Conservation (phyloP, 495 filamentous ascomycete species). For the Penicillium fimorum region DNA sequence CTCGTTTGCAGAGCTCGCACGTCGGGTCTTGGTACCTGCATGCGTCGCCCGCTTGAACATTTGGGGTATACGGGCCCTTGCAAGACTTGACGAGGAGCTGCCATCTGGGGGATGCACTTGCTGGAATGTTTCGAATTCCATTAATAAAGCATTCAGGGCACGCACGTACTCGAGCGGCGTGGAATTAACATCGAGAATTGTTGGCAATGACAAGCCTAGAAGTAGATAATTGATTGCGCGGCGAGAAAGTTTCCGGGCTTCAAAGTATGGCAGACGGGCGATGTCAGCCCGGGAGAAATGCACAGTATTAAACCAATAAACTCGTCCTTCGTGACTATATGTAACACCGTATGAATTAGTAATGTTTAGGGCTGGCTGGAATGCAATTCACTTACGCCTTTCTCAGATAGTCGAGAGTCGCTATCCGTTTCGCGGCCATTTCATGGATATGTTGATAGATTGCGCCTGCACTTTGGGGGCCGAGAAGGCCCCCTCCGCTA, state of each 20-base stretch:
- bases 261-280: constrained; percentile 78
- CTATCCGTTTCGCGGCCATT: constrained; percentile 85
- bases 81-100: constrained; percentile 64
- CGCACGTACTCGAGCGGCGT: constrained; percentile 81
- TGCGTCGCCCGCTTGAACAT: constrained; percentile 80
- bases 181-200: constrained; percentile 80
- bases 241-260: constrained; percentile 74
- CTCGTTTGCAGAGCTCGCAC: constrained; percentile 67
- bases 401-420: constrained; percentile 89
- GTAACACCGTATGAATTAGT: constrained; percentile 1
- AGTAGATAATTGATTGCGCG: constrained; percentile 90
- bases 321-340: constrained; percentile 79
- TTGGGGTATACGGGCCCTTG: constrained; percentile 73
- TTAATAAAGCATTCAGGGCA: constrained; percentile 78
- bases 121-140: constrained; percentile 92
- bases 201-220: constrained; percentile 86
- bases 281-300: constrained; percentile 85
- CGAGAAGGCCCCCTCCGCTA: constrained; percentile 38
- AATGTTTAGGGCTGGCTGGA: background rate
- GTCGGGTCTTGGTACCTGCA: constrained; percentile 62
- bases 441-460: constrained; percentile 88
- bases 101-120: constrained; percentile 78
- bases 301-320: constrained; percentile 97
- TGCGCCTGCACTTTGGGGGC: constrained; percentile 61
- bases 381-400: constrained; percentile 66